Percentiles rank a stretch among this genome's conserved stretches.
Evolutionary conservation across 352 stramenopile genomes (phyloP).

Genomic region (Phytophthora litchii): DNA sequence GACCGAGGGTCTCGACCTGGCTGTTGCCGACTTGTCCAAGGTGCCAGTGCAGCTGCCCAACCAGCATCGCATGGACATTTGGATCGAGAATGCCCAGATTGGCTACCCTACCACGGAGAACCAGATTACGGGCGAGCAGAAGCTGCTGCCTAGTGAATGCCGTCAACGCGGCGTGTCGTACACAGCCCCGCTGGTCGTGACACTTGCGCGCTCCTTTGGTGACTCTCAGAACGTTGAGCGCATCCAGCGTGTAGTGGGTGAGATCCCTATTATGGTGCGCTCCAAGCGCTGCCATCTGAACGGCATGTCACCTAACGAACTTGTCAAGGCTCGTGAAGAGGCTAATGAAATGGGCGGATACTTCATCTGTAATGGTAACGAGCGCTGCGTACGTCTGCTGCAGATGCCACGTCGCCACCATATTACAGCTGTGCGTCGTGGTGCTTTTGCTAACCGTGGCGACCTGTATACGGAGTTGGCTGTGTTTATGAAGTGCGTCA

Average conservation of each 20-base stretch:
- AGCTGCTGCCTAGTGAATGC: conserved; percentile 94
- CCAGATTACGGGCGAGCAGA: conserved; percentile 84
- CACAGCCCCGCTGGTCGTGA: conserved; percentile 94
- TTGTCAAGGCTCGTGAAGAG: conserved; percentile 92
- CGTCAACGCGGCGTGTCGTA: conserved; percentile 97
- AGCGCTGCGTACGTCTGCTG: conserved; percentile 97
- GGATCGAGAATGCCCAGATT: conserved; percentile 96
- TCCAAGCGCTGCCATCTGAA: conserved; percentile 96
- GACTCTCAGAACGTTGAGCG: conserved; percentile 85
- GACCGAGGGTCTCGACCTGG: conserved; percentile 92
- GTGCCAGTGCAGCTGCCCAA: conserved; percentile 92
- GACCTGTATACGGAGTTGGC: conserved; percentile 97
- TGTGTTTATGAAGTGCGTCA: conserved; percentile 97
- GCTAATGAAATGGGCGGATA: conserved; percentile 98
- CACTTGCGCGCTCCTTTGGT: conserved; percentile 84
- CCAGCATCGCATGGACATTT: conserved; percentile 79
- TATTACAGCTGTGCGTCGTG: conserved; percentile 94
- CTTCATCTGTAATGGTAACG: conserved; percentile 99
- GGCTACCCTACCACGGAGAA: conserved; percentile 88
- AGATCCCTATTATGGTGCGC: conserved; percentile 98
- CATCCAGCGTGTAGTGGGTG: conserved; percentile 90
- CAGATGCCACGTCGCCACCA: conserved; percentile 93
- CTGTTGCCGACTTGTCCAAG: conserved; percentile 91
- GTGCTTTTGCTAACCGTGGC: conserved; percentile 98
- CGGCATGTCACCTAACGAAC: conserved; percentile 80